Conservation (phyloP, 2,329 filamentous ascomycete genomes). For the Pseudogymnoascus sp. region DNA sequence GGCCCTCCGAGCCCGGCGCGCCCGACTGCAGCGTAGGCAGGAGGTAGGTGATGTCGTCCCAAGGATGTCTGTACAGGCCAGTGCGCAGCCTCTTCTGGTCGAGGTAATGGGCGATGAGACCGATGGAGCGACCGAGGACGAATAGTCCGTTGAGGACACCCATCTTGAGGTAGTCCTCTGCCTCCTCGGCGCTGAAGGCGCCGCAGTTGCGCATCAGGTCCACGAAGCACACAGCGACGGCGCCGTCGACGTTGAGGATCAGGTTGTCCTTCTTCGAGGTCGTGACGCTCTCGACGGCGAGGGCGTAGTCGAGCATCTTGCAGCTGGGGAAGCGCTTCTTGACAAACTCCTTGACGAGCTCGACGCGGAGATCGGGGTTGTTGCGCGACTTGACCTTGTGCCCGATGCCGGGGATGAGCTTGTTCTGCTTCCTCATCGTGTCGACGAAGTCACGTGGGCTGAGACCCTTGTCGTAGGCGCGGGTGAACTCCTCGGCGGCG, state of each 20-base stretch:
- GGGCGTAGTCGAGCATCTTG: slow-evolving; percentile 97
- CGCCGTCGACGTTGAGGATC: slow-evolving; percentile 97
- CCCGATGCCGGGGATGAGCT: slow-evolving; percentile 98
- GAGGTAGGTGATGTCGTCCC: slow-evolving; percentile 96
- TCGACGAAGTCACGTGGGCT: slow-evolving; percentile 98
- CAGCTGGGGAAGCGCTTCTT: slow-evolving; percentile 93
- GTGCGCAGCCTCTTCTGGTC: slow-evolving; percentile 99
- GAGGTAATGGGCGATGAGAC: slow-evolving; percentile 98
- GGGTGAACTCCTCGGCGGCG: slow-evolving; percentile 96
- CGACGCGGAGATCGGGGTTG: slow-evolving; percentile 98
- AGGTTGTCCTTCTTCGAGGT: slow-evolving; percentile 99
- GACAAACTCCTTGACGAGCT: slow-evolving; percentile 98
- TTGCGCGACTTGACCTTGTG: slow-evolving; percentile 99
- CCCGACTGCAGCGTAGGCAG: slow-evolving; percentile 70
- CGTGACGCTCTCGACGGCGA: slow-evolving; percentile 95
- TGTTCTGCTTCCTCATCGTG: slow-evolving; percentile 99
- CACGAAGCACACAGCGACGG: slow-evolving; percentile 97
- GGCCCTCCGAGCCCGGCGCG: slow-evolving; percentile 67
- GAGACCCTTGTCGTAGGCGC: slow-evolving; percentile 95
- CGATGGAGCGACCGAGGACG: slow-evolving; percentile 92
- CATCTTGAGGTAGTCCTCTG: slow-evolving; percentile 98
- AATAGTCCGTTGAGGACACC: slow-evolving; percentile 99
- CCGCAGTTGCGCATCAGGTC: slow-evolving; percentile 96
- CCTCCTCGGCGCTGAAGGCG: slow-evolving; percentile 91
- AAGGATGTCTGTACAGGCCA: slow-evolving; percentile 97